phyloP scores from a whole-genome alignment of 768 basidiomycete species.

The Rhodotorula graminis region DNA sequence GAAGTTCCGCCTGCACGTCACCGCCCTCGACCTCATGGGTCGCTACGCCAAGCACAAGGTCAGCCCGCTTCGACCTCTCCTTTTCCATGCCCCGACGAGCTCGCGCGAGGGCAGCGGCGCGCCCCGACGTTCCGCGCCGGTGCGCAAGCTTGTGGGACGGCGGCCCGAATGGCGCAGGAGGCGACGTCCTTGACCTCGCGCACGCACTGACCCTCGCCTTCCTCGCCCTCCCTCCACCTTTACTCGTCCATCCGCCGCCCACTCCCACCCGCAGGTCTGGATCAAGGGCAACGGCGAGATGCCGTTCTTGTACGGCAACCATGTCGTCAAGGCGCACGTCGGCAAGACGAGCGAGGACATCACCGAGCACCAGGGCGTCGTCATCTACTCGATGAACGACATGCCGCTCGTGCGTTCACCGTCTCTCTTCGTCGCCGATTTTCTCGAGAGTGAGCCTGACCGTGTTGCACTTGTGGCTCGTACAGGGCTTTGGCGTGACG shows the following conservation, averaged over 20 bases:
- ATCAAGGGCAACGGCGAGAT: constrained; percentile 99
- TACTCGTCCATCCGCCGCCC: background rate
- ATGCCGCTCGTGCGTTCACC: constrained; percentile 57
- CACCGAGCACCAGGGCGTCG: constrained; percentile 96
- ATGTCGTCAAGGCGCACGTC: constrained; percentile 96
- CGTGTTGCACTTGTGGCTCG: too few species aligned
- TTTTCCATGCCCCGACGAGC: too few species aligned
- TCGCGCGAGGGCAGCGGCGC: too few species aligned
- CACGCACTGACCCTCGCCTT: background rate
- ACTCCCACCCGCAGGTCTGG: constrained; percentile 65
- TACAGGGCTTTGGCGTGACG: constrained; percentile 84
- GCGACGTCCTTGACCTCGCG: too few species aligned
- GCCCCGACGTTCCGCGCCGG: too few species aligned
- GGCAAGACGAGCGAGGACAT: constrained; percentile 98
- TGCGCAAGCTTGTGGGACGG: too few species aligned
- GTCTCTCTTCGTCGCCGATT: too few species aligned
- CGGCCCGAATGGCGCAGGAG: too few species aligned
- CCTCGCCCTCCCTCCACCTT: background rate
- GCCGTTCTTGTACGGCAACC: constrained; percentile 98
- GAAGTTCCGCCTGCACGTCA: constrained; percentile 96
- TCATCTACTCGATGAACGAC: constrained; percentile 93
- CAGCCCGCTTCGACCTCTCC: background rate
- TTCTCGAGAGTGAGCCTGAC: too few species aligned
- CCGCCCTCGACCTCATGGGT: constrained; percentile 82
- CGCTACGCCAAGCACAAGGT: constrained; percentile 99